Conservation (phyloP, 768 basidiomycete genomes). For the Rhizopogon sp. region DNA sequence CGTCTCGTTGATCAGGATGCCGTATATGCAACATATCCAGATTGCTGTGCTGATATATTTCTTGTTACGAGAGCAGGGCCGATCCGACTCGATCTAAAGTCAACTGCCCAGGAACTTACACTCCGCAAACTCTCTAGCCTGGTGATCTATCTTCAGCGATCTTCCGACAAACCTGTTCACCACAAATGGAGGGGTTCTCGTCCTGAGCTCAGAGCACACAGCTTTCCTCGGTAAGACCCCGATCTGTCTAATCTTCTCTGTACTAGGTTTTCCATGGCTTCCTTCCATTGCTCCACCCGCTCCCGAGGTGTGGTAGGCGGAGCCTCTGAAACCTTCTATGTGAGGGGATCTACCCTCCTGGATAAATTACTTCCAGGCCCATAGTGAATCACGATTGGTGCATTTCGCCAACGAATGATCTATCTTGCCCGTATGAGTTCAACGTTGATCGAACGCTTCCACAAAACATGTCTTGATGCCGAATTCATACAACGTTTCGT, state of each 20-base stretch:
- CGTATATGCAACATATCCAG: slow-evolving; percentile 30
- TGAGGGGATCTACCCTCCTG: slow-evolving; percentile 14
- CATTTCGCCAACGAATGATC: slow-evolving; percentile 15
- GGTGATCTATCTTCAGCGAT: slow-evolving; percentile 3
- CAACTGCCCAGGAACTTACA: slow-evolving; percentile 28
- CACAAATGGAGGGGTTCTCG: slow-evolving; percentile 6
- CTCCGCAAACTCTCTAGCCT: slow-evolving; percentile 18
- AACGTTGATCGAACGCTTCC: slow-evolving; percentile 13
- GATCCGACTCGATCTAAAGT: slow-evolving; percentile 33
- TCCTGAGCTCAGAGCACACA: slow-evolving; percentile 7
- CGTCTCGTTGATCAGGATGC: slow-evolving; percentile 24
- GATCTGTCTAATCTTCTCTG: slow-evolving; percentile 6
- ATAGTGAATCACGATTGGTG: not conserved
- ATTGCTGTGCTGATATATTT: slow-evolving; percentile 29
- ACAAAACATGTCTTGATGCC: slow-evolving; percentile 22
- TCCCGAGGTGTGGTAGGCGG: slow-evolving; percentile 5
- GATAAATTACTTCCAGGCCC: slow-evolving; percentile 17
- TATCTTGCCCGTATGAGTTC: slow-evolving; percentile 19
- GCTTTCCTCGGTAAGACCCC: slow-evolving; percentile 15
- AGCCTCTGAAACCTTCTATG: slow-evolving; percentile 15
- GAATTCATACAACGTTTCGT: slow-evolving; percentile 28
- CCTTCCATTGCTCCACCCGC: slow-evolving; percentile 8
- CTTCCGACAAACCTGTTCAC: slow-evolving; percentile 5
- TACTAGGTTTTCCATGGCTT: slow-evolving; percentile 16
- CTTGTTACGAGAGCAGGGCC: slow-evolving; percentile 29